phyloP scores from a whole-genome alignment of 345 rosid genomes.

The Rhodamnia argentea region DNA sequence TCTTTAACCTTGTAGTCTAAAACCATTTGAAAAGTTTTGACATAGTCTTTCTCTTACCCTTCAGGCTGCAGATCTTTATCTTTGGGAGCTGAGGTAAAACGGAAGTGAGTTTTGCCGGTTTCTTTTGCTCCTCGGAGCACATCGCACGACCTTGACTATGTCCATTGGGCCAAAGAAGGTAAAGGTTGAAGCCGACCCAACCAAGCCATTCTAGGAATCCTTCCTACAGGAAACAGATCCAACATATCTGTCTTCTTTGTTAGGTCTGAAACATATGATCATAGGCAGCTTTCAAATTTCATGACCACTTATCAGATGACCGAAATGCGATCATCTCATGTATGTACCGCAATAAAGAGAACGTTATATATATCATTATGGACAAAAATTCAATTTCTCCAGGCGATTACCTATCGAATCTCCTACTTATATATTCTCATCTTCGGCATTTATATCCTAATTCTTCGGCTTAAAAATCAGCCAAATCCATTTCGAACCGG shows the following conservation, averaged over 20 bases:
- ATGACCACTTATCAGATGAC: neutral
- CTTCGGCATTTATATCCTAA: neutral
- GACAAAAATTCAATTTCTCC: neutral
- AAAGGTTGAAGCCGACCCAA: neutral
- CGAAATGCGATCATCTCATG: neutral
- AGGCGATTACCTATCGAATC: too few species aligned
- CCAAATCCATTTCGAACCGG: neutral
- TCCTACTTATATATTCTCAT: neutral
- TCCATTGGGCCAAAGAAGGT: neutral
- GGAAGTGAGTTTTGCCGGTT: neutral
- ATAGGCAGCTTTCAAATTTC: neutral
- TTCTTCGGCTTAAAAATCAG: neutral
- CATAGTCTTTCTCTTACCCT: neutral
- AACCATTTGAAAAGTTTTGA: neutral
- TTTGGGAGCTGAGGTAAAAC: neutral
- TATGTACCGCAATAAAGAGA: neutral
- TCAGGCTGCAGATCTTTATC: neutral
- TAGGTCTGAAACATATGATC: neutral
- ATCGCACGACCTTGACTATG: neutral
- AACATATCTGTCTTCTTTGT: neutral
- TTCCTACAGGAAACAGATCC: neutral
- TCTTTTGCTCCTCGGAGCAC: neutral
- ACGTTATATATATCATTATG: neutral
- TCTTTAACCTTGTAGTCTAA: neutral
- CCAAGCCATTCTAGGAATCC: neutral